Conservation (phyloP, 805 yeast genomes). For the Saturnispora saitoi region DNA sequence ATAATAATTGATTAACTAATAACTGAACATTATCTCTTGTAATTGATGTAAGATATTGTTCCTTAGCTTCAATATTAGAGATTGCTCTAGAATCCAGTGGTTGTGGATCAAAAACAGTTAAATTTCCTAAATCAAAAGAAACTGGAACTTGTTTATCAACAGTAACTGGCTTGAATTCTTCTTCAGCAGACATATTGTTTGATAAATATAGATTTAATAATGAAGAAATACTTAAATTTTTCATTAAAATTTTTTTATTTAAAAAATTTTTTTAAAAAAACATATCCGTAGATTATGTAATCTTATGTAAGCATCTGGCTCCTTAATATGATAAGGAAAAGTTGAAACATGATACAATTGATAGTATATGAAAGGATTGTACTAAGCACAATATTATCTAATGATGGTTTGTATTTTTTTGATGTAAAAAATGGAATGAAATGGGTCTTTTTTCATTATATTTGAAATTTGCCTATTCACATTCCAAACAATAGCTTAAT, state of each 20-base stretch:
- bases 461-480: no score
- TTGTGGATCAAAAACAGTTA: conserved; percentile 83
- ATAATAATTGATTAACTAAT: conserved; percentile 79
- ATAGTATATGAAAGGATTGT: no score
- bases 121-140: conserved; percentile 79
- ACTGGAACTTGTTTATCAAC: conserved; percentile 92
- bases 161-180: conserved; percentile 55
- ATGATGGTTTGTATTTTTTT: no score
- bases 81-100: conserved; percentile 63
- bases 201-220: neutral
- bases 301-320: neutral
- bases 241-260: neutral
- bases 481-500: no score
- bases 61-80: conserved; percentile 46
- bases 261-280: neutral
- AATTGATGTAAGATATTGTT: conserved; percentile 50
- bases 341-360: no score
- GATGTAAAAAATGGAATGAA: no score
- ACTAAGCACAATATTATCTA: no score
- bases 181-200: conserved; percentile 3
- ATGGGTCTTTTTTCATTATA: no score
- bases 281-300: neutral
- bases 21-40: conserved; percentile 93
- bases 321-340: neutral
- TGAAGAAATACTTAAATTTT: neutral